phyloP scores from a whole-genome alignment of 345 rosid species.

The Lepidium sativum region DNA sequence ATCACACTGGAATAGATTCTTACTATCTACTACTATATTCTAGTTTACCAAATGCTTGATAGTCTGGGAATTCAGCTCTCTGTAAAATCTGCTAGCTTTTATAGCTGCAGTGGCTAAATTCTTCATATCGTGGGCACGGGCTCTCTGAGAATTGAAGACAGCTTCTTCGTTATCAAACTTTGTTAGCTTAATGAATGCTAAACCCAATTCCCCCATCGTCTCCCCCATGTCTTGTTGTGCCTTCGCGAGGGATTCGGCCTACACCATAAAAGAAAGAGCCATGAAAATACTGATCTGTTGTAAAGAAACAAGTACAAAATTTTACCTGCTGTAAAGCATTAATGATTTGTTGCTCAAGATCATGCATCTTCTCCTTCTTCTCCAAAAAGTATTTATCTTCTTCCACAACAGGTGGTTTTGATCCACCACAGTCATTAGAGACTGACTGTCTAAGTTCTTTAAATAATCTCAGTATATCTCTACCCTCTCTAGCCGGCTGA shows the following conservation, averaged over 20 bases:
- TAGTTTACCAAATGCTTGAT: constrained; percentile 83
- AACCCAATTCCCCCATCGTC: constrained; percentile 86
- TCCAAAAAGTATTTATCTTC: constrained; percentile 89
- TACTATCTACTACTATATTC: not conserved
- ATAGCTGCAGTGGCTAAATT: constrained; percentile 89
- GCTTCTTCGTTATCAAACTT: constrained; percentile 96
- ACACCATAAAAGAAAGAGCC: not conserved
- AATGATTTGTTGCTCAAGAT: constrained; percentile 82
- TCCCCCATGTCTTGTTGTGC: constrained; percentile 98
- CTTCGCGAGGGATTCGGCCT: constrained; percentile 89
- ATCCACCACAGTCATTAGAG: constrained; percentile 81
- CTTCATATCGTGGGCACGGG: constrained; percentile 80
- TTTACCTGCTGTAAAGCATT: constrained; percentile 86
- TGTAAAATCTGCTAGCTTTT: constrained; percentile 91
- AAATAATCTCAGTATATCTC: constrained; percentile 79
- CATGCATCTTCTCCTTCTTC: constrained; percentile 72
- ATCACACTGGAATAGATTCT: not conserved
- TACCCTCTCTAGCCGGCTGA: constrained; percentile 87
- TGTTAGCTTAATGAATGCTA: constrained; percentile 79
- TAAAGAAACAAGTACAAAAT: not conserved
- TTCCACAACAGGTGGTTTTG: constrained; percentile 71
- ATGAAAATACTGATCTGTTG: not conserved
- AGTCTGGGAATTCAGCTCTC: constrained; percentile 79
- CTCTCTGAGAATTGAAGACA: constrained; percentile 56
- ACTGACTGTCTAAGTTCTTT: constrained; percentile 87